Conservation (phyloP, 257 asterid genomes). For the Solanum chiquidenum region DNA sequence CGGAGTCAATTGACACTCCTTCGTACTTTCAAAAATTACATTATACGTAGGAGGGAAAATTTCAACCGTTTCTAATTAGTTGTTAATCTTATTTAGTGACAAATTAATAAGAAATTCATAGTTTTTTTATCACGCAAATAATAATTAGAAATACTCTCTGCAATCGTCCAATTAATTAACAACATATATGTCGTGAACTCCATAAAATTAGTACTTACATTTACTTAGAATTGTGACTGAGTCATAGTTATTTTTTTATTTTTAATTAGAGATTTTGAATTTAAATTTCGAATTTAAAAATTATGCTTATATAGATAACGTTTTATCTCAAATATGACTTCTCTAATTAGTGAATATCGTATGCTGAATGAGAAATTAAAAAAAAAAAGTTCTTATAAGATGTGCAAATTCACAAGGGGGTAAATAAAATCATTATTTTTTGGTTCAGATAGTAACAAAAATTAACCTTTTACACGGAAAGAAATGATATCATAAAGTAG, state of each 20-base stretch:
- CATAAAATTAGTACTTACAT: neutral
- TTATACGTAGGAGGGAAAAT: neutral
- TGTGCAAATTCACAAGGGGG: neutral
- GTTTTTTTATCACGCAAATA: too few relatives aligned
- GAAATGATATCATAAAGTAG: constrained; percentile 21
- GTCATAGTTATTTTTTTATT: neutral
- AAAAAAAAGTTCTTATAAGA: neutral
- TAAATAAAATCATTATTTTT: neutral
- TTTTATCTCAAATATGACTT: neutral
- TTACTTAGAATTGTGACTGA: neutral
- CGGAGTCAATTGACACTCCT: neutral
- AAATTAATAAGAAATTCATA: neutral
- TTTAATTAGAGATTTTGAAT: neutral
- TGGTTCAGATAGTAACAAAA: constrained; percentile 25
- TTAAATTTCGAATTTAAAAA: neutral
- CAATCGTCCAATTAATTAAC: neutral
- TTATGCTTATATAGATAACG: neutral
- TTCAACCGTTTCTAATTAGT: neutral
- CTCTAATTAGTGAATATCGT: neutral
- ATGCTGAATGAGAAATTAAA: neutral
- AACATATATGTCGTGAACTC: neutral
- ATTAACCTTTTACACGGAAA: constrained; percentile 41
- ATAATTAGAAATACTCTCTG: neutral
- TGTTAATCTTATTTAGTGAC: neutral
- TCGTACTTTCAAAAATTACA: neutral